phyloP scores from a whole-genome alignment of 2,329 filamentous ascomycete species.

The Tolypocladium guangdongense region DNA sequence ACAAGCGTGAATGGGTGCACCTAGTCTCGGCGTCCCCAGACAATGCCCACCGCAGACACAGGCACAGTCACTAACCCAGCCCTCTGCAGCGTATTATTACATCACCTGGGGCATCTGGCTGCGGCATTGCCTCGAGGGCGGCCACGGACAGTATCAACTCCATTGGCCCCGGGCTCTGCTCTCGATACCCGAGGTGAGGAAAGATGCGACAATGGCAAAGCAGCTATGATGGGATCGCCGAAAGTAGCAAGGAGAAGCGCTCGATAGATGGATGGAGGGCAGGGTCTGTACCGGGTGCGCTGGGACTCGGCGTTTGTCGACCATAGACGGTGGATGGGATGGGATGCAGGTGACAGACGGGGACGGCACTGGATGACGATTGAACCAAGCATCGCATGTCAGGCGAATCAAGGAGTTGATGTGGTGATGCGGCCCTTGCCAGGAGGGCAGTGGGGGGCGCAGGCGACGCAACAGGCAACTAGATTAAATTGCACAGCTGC shows the following conservation, averaged over 20 bases:
- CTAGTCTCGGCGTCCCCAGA: background rate
- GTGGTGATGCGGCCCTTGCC: background rate
- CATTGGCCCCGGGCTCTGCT: constrained; percentile 55
- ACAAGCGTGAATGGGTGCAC: background rate
- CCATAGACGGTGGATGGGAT: background rate
- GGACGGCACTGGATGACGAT: background rate
- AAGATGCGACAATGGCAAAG: constrained; percentile 13
- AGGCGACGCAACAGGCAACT: background rate
- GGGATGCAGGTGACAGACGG: background rate
- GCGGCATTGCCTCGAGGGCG: constrained; percentile 61
- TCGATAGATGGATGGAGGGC: background rate
- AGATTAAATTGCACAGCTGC: background rate
- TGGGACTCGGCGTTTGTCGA: background rate
- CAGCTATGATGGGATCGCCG: constrained; percentile 1
- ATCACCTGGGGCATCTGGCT: constrained; percentile 79
- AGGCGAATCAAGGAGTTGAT: too few relatives aligned
- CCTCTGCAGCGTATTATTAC: constrained; percentile 59
- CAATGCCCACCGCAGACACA: too few relatives aligned
- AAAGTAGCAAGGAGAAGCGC: background rate
- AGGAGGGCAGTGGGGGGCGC: too few relatives aligned
- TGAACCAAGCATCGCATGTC: background rate
- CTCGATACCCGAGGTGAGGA: constrained; percentile 37
- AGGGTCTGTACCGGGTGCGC: background rate
- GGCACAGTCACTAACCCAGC: constrained; percentile 1
- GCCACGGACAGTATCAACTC: constrained; percentile 60